These are phyloP conservation scores for Begonia fuchsioides DNA, from an alignment of 306 rosid species.

Conservation along the genomic window DNA sequence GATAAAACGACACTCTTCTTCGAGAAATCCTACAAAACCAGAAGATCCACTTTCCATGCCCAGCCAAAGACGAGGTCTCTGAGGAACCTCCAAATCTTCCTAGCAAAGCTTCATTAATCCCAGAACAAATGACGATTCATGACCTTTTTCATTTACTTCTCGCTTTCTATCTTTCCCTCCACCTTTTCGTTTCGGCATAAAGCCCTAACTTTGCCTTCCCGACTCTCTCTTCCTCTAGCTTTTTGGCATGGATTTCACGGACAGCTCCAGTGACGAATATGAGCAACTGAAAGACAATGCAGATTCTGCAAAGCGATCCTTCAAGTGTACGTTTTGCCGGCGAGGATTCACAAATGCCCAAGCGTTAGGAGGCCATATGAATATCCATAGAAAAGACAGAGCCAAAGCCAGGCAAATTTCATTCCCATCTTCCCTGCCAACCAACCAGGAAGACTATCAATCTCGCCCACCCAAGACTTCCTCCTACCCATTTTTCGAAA, in stretches of 20 bases:
- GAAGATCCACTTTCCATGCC: conserved; percentile 20
- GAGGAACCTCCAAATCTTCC: conserved; percentile 28
- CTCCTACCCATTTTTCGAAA: neutral
- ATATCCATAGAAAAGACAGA: conserved; percentile 71
- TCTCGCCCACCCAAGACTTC: neutral
- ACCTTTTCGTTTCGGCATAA: conserved; percentile 12
- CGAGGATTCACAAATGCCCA: conserved; percentile 97
- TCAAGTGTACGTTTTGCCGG: conserved; percentile 76
- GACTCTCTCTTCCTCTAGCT: conserved; percentile 1
- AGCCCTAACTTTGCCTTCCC: conserved; percentile 9
- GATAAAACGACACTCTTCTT: too few species aligned
- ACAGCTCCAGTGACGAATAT: conserved; percentile 51
- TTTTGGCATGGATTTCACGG: conserved; percentile 27
- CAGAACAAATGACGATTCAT: conserved; percentile 19
- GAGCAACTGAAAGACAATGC: conserved; percentile 12
- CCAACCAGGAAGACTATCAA: conserved; percentile 9
- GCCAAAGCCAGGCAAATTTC: conserved; percentile 34
- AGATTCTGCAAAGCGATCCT: conserved; percentile 29
- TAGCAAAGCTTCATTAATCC: conserved; percentile 22
- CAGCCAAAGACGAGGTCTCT: conserved; percentile 45
- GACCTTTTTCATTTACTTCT: conserved; percentile 23
- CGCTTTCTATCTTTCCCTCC: conserved; percentile 15
- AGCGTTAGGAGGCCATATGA: conserved; percentile 95
- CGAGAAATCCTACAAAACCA: neutral
- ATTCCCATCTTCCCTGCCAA: conserved; percentile 1